These are phyloP conservation scores for Aspergillus conjunctus DNA, from an alignment of 495 filamentous ascomycete genomes.

Conservation along the genomic window DNA sequence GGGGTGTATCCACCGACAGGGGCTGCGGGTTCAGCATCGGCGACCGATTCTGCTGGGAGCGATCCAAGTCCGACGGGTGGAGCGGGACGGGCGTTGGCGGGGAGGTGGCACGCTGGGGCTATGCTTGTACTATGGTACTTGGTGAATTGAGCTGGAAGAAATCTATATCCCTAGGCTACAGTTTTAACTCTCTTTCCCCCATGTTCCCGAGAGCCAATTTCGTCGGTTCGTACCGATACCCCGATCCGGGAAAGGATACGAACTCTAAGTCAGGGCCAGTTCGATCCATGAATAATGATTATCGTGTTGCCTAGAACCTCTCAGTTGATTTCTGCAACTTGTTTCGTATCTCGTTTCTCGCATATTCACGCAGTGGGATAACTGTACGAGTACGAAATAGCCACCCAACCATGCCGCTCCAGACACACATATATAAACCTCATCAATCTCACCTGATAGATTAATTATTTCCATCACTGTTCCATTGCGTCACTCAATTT, in stretches of 20 bases:
- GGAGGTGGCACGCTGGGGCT: no score
- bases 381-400: not conserved
- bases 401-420: not conserved
- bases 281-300: not conserved
- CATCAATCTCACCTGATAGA: not conserved
- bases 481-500: not conserved
- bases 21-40: no score
- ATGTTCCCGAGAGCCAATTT: no score
- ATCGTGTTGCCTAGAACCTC: not conserved
- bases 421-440: not conserved
- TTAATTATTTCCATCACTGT: not conserved
- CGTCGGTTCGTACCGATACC: not conserved
- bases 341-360: not conserved
- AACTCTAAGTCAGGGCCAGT: not conserved
- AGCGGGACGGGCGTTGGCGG: no score
- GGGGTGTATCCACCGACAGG: not conserved
- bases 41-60: no score
- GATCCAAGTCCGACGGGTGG: no score
- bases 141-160: no score
- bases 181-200: no score
- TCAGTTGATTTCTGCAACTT: not conserved
- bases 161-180: no score
- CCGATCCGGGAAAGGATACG: not conserved
- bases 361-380: not conserved
- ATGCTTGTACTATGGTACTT: no score